These are phyloP conservation scores for Lenzites betulinus DNA, from an alignment of 768 basidiomycete genomes.

Conservation along the genomic window DNA sequence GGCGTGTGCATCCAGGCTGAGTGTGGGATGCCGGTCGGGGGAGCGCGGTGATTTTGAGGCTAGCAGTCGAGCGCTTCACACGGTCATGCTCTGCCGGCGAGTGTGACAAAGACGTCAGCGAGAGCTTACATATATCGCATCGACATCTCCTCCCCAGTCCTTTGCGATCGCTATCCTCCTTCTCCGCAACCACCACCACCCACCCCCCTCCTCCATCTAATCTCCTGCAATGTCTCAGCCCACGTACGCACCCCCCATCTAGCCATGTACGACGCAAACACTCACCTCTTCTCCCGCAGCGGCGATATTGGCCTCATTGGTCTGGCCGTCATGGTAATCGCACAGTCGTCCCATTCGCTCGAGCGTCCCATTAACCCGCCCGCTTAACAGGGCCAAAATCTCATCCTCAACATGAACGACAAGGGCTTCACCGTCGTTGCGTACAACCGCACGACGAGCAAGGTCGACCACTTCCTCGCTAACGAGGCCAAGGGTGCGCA, in stretches of 20 bases:
- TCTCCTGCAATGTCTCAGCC: slow-evolving; percentile 45
- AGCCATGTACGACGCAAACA: slow-evolving; percentile 19
- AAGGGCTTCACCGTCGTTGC: slow-evolving; percentile 98
- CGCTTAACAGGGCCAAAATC: slow-evolving; percentile 79
- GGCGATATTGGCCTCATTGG: slow-evolving; percentile 99
- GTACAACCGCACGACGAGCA: slow-evolving; percentile 95
- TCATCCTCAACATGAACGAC: slow-evolving; percentile 99
- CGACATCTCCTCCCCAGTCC: slow-evolving; percentile 29
- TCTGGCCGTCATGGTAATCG: slow-evolving; percentile 92
- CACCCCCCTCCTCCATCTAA: slow-evolving; percentile 36
- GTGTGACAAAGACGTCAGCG: slow-evolving; percentile 28
- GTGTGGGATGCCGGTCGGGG: slow-evolving; percentile 12
- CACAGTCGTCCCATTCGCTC: slow-evolving; percentile 15
- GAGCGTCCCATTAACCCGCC: slow-evolving; percentile 9
- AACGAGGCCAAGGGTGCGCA: slow-evolving; percentile 95
- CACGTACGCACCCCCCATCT: slow-evolving; percentile 45
- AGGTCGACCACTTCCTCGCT: slow-evolving; percentile 93
- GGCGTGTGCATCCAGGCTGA: background rate
- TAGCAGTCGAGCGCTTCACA: slow-evolving; percentile 16
- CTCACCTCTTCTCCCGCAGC: slow-evolving; percentile 44
- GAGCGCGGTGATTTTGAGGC: background rate
- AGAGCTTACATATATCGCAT: slow-evolving; percentile 32
- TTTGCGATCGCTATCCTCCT: slow-evolving; percentile 20
- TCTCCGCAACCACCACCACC: slow-evolving; percentile 30
- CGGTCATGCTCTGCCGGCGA: slow-evolving; percentile 24